A percentile compares a stretch with the other conserved stretches of the same genome.
Conservation (phyloP, 495 filamentous ascomycete species). For the Hyaloscypha variabilis region DNA sequence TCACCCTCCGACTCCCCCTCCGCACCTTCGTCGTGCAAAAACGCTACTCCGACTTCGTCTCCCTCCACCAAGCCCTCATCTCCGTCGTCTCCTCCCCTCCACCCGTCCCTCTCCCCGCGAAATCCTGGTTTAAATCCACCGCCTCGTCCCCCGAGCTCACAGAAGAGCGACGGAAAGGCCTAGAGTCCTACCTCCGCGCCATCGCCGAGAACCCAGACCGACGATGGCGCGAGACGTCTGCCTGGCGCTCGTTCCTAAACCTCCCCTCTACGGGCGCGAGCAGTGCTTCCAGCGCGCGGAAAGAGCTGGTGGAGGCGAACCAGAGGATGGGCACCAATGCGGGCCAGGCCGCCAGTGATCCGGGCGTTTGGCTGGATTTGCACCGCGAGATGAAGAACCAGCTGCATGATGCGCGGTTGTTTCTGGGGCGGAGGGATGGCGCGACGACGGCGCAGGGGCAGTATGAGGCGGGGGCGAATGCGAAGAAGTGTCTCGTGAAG, state of each 20-base stretch:
- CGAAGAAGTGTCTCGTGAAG: constrained; percentile 80
- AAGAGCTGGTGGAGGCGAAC: constrained; percentile 33
- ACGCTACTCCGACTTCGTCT: constrained; percentile 90
- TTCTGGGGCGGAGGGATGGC: constrained; percentile 74
- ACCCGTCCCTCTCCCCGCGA: constrained; percentile 64
- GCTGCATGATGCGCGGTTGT: constrained; percentile 79
- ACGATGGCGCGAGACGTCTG: constrained; percentile 82
- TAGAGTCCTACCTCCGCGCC: constrained; percentile 80
- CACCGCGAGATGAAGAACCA: constrained; percentile 80
- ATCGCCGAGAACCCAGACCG: constrained; percentile 77
- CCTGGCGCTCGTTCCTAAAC: constrained; percentile 86
- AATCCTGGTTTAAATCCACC: constrained; percentile 86
- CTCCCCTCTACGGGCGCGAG: constrained; percentile 59
- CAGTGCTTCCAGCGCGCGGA: constrained; percentile 46
- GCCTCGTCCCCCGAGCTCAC: constrained; percentile 74
- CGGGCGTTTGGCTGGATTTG: constrained; percentile 84
- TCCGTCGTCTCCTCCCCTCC: constrained; percentile 27
- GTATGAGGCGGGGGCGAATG: constrained; percentile 77
- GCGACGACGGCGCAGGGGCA: constrained; percentile 66
- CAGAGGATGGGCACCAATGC: constrained; percentile 25
- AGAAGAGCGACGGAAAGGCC: constrained; percentile 71
- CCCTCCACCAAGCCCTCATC: constrained; percentile 70
- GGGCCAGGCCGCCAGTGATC: constrained; percentile 54
- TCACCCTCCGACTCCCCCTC: constrained; percentile 83
- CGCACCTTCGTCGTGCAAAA: constrained; percentile 86